Base-by-base conservation (phyloP, 208 protist species). In the Acanthamoeba royreba region DNA sequence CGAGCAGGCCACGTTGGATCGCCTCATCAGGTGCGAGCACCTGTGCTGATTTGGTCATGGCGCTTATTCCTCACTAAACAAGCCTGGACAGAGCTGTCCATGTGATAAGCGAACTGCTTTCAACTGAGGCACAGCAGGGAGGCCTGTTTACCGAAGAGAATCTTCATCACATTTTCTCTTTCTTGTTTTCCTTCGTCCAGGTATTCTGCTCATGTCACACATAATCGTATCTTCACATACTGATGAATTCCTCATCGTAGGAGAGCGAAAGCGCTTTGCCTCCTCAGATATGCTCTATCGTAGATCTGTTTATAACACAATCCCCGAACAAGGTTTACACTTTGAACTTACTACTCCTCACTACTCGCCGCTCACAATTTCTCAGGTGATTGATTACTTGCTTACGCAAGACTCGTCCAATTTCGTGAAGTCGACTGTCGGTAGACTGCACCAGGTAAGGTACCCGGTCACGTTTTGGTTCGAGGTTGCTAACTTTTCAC, bases 211-310 rank as follows among this genome's bases (percentile, higher is more conserved):
- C 5, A 38, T 77, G 9, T 77, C 33, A 5, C 31, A 8, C 66
- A 13, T 58, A 13, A n/a, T 77, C 66, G 66, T 4, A 4, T 77
- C 31, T 45, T 31, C 7, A 11, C 31, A 5, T 33, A 22, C 63
- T 63, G 55, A 63, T 35, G 2, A 19, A 19, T 66, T n/a, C n/a
- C n/a, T n/a, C n/a, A n/a, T n/a, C n/a, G n/a, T 17, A 85, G 74
- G 74, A 85, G 74, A 53, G 74, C 19, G 74, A 85, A 85, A 85
- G 74, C 35, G 74, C 22, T 85, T 85, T 85, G 43, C 74, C 74
- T 85, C 43, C 74, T 53, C 74, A 85, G 9, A 53, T 85, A 11
- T 53, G 74, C 43, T 42, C n/a, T 28, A 31, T 85, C 74, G 53
- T 85, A 17, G 74, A 85, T 40, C 17, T n/a, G 25, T 85, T 85